Percentiles rank a stretch among this genome's conserved stretches.
These are phyloP conservation scores for Catunica adiposa DNA, from an alignment of 2,329 filamentous ascomycete genomes.

Conservation along the genomic window DNA sequence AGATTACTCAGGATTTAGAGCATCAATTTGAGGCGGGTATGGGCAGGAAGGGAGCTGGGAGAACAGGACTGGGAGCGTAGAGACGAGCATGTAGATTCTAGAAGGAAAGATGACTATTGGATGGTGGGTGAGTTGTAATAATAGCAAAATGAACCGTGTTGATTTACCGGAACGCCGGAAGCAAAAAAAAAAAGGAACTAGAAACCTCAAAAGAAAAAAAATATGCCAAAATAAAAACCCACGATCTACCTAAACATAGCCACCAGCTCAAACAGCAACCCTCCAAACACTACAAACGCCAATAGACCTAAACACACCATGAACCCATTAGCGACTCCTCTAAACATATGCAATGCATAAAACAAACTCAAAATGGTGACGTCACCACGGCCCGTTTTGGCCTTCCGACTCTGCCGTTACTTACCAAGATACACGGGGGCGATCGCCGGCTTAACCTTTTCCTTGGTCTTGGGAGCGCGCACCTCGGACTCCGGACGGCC, in stretches of 20 bases:
- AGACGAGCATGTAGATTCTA: not conserved
- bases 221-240: slow-evolving; percentile 14
- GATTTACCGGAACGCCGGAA: not conserved
- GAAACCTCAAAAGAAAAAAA: slow-evolving; percentile 1
- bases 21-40: slow-evolving; percentile 41
- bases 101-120: too few species aligned
- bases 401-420: slow-evolving; percentile 17
- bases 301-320: slow-evolving; percentile 29
- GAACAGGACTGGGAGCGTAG: slow-evolving; percentile 7
- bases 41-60: slow-evolving; percentile 28
- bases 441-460: slow-evolving; percentile 41
- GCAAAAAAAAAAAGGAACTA: not conserved
- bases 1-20: slow-evolving; percentile 36
- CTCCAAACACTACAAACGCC: slow-evolving; percentile 44
- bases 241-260: slow-evolving; percentile 20
- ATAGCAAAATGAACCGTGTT: not conserved
- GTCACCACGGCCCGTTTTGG: not conserved
- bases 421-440: slow-evolving; percentile 48
- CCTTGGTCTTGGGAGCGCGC: slow-evolving; percentile 24
- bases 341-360: not conserved
- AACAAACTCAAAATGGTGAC: not conserved
- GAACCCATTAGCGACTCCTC: not conserved
- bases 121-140: not conserved
- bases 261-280: slow-evolving; percentile 40
- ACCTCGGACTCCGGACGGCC: slow-evolving; percentile 50